Evolutionary conservation across 1,139 yeast genomes (phyloP).

Genomic region (Scheffersomyces illinoinensis): DNA sequence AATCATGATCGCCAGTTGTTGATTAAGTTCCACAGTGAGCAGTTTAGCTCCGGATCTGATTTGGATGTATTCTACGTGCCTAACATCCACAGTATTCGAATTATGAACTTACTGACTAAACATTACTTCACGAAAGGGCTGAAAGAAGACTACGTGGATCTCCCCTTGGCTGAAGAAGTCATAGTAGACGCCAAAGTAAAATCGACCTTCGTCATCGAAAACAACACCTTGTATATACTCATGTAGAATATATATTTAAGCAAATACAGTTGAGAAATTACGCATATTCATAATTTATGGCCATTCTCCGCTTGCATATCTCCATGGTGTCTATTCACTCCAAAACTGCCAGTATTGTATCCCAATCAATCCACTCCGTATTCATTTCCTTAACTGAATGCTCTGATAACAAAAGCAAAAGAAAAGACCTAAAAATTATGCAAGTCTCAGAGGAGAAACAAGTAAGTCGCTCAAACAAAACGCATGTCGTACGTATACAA

Average conservation of each 20-base stretch:
- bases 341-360: no score
- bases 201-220: conserved; percentile 6
- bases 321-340: no score
- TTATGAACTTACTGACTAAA: background rate
- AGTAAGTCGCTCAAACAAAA: no score
- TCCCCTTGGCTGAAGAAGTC: background rate
- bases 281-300: no score
- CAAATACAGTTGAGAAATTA: background rate
- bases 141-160: background rate
- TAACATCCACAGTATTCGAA: background rate
- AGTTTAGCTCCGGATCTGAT: background rate
- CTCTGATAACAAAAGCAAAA: no score
- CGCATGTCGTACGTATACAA: no score
- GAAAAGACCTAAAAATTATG: no score
- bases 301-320: background rate
- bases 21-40: background rate
- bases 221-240: conserved; percentile 6
- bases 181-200: conserved; percentile 1
- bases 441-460: no score
- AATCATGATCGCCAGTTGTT: background rate
- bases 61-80: background rate
- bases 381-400: no score
- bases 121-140: background rate
- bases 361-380: no score
- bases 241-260: background rate